These are phyloP conservation scores for Aureoboletus auriporus DNA, from an alignment of 768 basidiomycete species.

Conservation along the genomic window DNA sequence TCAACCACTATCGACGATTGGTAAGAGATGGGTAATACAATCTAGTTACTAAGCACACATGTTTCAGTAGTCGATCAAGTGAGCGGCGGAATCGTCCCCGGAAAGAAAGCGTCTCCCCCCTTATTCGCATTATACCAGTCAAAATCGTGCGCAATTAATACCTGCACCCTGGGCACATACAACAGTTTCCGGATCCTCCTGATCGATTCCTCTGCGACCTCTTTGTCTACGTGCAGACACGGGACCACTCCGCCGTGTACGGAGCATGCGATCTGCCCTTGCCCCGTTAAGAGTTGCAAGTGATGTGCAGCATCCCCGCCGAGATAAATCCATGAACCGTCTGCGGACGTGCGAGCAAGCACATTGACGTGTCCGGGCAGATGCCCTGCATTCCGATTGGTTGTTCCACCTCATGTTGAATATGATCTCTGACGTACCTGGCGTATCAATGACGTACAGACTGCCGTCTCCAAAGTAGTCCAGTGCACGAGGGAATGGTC, in stretches of 20 bases:
- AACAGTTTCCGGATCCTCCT: conserved; percentile 34
- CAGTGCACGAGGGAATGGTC: conserved; percentile 44
- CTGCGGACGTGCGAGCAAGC: conserved; percentile 49
- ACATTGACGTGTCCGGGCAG: conserved; percentile 50
- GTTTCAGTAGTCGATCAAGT: too few species aligned
- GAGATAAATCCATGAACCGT: conserved; percentile 51
- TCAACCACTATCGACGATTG: too few species aligned
- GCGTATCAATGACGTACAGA: conserved; percentile 50
- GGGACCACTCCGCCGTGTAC: conserved; percentile 17
- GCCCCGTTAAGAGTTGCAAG: conserved; percentile 42
- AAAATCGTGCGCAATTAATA: conserved; percentile 48
- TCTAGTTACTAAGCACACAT: too few species aligned
- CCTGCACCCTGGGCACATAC: conserved; percentile 36
- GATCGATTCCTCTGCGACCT: conserved; percentile 39
- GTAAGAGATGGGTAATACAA: too few species aligned
- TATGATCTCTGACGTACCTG: conserved; percentile 22
- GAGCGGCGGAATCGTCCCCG: conserved; percentile 1
- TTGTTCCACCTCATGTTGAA: neutral
- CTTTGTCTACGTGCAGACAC: conserved; percentile 42
- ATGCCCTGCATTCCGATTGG: conserved; percentile 31
- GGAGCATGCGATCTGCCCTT: conserved; percentile 33
- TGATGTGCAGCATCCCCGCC: conserved; percentile 55
- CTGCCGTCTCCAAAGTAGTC: conserved; percentile 56
- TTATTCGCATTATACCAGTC: conserved; percentile 46
- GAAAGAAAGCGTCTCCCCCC: conserved; percentile 33